Percentiles rank a stretch among this genome's conserved stretches.
Conservation (phyloP, 1,139 yeast species). For the Maudiozyma humilis region DNA sequence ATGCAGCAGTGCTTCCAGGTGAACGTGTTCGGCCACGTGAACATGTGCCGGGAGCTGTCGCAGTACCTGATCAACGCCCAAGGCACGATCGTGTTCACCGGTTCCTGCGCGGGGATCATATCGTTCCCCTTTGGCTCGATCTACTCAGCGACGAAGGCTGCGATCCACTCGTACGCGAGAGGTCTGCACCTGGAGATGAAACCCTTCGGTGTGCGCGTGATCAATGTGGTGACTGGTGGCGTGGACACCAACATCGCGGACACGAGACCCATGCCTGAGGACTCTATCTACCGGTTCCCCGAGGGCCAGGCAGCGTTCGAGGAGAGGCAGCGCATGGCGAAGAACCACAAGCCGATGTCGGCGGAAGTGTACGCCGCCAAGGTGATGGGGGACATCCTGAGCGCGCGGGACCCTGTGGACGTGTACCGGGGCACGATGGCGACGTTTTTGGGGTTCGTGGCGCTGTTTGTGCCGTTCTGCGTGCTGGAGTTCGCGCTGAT, state of each 20-base stretch:
- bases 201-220: slow-evolving; percentile 65
- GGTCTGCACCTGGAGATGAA: slow-evolving; percentile 57
- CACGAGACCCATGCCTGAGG: slow-evolving; percentile 46
- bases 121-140: slow-evolving; percentile 67
- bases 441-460: slow-evolving; percentile 32
- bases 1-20: slow-evolving; percentile 52
- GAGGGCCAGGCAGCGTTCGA: slow-evolving; percentile 44
- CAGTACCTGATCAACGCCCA: slow-evolving; percentile 54
- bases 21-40: slow-evolving; percentile 62
- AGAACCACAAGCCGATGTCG: slow-evolving; percentile 49
- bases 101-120: slow-evolving; percentile 57
- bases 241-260: slow-evolving; percentile 57
- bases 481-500: slow-evolving; percentile 40
- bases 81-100: slow-evolving; percentile 69
- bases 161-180: slow-evolving; percentile 62
- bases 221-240: slow-evolving; percentile 64
- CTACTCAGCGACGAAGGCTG: slow-evolving; percentile 70
- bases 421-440: slow-evolving; percentile 52
- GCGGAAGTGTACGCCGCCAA: slow-evolving; percentile 48
- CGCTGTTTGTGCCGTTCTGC: slow-evolving; percentile 39
- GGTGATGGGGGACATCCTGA: slow-evolving; percentile 44
- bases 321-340: slow-evolving; percentile 54
- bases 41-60: slow-evolving; percentile 52
- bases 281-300: slow-evolving; percentile 47
- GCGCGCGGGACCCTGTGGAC: slow-evolving; percentile 37